Evolutionary conservation across 2,329 filamentous ascomycete genomes (phyloP).

Genomic region (Fusarium sp.): DNA sequence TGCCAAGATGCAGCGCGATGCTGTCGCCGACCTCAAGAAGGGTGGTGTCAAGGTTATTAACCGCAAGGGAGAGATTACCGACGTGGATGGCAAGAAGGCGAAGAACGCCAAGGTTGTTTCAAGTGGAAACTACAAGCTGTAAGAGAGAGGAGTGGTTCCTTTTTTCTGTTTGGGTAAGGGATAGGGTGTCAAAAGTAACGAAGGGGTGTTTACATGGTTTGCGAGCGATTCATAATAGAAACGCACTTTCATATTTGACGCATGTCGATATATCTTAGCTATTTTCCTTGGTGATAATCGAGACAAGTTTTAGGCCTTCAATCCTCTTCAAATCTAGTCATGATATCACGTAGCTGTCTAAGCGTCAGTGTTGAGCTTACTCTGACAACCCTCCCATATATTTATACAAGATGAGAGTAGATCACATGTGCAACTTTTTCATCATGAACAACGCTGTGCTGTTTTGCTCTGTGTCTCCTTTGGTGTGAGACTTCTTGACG

Average conservation of each 20-base stretch:
- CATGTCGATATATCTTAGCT: conserved; percentile 17
- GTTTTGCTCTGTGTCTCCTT: not conserved
- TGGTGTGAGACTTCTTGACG: not conserved
- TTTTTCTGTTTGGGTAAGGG: conserved; percentile 18
- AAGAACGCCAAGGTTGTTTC: conserved; percentile 62
- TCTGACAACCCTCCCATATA: not conserved
- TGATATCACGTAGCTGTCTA: not conserved
- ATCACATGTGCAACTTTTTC: not conserved
- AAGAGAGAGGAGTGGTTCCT: conserved; percentile 33
- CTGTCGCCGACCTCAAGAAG: conserved; percentile 78
- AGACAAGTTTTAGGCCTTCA: not conserved
- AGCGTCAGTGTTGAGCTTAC: not conserved
- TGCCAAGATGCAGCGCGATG: conserved; percentile 58
- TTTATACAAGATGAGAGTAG: not conserved
- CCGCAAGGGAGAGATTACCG: conserved; percentile 85
- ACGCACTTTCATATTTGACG: conserved; percentile 34
- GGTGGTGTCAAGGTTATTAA: conserved; percentile 93
- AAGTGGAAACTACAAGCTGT: conserved; percentile 73
- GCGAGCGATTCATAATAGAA: conserved; percentile 41
- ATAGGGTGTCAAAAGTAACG: conserved; percentile 21
- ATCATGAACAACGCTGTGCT: not conserved
- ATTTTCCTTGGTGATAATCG: not conserved
- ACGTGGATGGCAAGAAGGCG: conserved; percentile 84
- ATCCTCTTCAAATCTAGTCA: not conserved
- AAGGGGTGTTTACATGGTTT: conserved; percentile 36